Conservation (phyloP, 1,284 basidiomycete species). For the Cutaneotrichosporon spelunceum region DNA sequence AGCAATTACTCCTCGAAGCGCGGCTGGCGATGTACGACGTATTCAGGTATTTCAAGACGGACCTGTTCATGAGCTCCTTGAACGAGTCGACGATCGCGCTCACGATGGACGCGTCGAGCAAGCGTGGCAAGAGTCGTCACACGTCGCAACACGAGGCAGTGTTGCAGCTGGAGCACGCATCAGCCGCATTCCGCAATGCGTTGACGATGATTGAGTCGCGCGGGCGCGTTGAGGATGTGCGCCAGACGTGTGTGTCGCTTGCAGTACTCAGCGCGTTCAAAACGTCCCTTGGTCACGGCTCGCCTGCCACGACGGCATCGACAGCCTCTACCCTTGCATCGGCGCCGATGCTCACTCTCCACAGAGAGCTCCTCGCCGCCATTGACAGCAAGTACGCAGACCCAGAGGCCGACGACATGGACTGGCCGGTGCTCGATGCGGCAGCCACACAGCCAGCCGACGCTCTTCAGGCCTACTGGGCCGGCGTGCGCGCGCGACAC, state of each 20-base stretch:
- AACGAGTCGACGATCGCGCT: slow-evolving; percentile 81
- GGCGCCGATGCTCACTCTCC: slow-evolving; percentile 69
- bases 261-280: slow-evolving; percentile 71
- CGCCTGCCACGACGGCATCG: slow-evolving; percentile 56
- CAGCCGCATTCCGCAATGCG: slow-evolving; percentile 66
- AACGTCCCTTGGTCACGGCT: slow-evolving; percentile 67
- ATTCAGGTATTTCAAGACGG: slow-evolving; percentile 69
- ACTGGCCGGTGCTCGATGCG: slow-evolving; percentile 61
- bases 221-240: slow-evolving; percentile 65
- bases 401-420: slow-evolving; percentile 40
- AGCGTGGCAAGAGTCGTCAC: slow-evolving; percentile 48
- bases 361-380: slow-evolving; percentile 60
- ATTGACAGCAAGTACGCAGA: slow-evolving; percentile 56
- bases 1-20: slow-evolving; percentile 68
- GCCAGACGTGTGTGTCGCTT: slow-evolving; percentile 68
- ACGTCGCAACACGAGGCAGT: slow-evolving; percentile 62
- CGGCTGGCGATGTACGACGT: slow-evolving; percentile 70
- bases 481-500: slow-evolving; percentile 59
- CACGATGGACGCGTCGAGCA: slow-evolving; percentile 69
- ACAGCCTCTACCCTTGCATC: slow-evolving; percentile 61
- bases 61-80: slow-evolving; percentile 81
- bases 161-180: slow-evolving; percentile 62
- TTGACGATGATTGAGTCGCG: slow-evolving; percentile 59
- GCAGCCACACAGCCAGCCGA: slow-evolving; percentile 8
- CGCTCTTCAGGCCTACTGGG: slow-evolving; percentile 24